phyloP scores from a whole-genome alignment of 208 protist species.

The Leishmania martiniquensis region DNA sequence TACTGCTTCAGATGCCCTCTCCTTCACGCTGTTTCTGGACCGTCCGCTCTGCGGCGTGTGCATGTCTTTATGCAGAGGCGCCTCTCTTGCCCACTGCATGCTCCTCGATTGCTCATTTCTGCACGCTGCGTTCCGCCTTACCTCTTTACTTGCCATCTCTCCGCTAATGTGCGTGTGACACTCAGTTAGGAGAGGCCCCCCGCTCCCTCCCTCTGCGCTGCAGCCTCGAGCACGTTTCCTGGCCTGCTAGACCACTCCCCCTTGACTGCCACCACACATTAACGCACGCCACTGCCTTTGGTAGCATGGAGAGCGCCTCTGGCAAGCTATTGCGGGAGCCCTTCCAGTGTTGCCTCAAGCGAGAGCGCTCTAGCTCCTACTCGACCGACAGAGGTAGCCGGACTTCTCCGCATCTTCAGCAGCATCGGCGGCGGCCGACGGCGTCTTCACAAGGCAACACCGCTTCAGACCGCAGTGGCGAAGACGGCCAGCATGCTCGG shows the following conservation, averaged over 20 bases:
- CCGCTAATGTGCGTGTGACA: neutral
- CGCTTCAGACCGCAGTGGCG: neutral
- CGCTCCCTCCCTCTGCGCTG: neutral
- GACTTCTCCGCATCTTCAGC: slow-evolving; percentile 3
- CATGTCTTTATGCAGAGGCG: neutral
- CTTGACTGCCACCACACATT: neutral
- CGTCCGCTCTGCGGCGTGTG: neutral
- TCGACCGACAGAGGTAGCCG: slow-evolving; percentile 10
- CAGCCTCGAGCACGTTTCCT: neutral
- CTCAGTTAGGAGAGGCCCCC: neutral
- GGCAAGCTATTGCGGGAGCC: slow-evolving; percentile 19
- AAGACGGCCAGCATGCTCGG: neutral
- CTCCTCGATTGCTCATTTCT: neutral
- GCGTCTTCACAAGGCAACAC: neutral
- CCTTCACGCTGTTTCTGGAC: no score
- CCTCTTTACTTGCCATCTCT: neutral
- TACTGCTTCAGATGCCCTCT: neutral
- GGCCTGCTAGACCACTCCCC: neutral
- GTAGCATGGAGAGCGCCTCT: slow-evolving; percentile 6
- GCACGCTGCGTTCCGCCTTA: neutral
- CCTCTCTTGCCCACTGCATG: neutral
- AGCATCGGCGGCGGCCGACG: neutral
- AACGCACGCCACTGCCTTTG: neutral
- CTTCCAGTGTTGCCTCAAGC: slow-evolving; percentile 14
- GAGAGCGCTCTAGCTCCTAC: slow-evolving; percentile 22